Evolutionary conservation across 306 rosid genomes (phyloP).

Genomic region (Cucumis hystrix): DNA sequence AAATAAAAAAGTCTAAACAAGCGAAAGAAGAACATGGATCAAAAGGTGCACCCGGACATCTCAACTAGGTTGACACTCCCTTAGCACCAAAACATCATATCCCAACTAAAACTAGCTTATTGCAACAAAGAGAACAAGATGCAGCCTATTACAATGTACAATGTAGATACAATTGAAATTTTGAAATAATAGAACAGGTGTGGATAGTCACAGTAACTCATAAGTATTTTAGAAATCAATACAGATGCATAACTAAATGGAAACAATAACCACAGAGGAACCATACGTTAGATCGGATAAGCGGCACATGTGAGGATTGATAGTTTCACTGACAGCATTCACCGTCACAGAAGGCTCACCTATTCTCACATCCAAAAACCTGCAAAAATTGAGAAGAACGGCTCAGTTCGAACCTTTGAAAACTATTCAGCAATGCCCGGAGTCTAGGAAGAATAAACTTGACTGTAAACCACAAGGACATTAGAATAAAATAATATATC

Average conservation of each 20-base stretch:
- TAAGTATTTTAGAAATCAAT: neutral
- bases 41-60: too few species aligned
- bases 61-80: too few species aligned
- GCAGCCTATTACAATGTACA: neutral
- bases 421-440: neutral
- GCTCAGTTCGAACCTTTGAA: neutral
- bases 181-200: neutral
- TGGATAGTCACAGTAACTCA: neutral
- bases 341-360: constrained; percentile 38
- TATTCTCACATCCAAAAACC: constrained; percentile 55
- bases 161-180: neutral
- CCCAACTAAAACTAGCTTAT: too few species aligned
- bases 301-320: constrained; percentile 68
- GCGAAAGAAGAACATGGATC: too few species aligned
- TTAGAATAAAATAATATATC: neutral
- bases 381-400: constrained; percentile 19
- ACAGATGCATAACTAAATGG: neutral
- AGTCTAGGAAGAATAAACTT: neutral
- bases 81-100: too few species aligned
- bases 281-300: constrained; percentile 70
- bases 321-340: constrained; percentile 29
- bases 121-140: too few species aligned
- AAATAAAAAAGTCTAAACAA: too few species aligned
- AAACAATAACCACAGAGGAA: neutral
- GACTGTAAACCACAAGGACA: neutral